phyloP scores from a whole-genome alignment of 345 rosid species.

The Abelmoschus esculentus region DNA sequence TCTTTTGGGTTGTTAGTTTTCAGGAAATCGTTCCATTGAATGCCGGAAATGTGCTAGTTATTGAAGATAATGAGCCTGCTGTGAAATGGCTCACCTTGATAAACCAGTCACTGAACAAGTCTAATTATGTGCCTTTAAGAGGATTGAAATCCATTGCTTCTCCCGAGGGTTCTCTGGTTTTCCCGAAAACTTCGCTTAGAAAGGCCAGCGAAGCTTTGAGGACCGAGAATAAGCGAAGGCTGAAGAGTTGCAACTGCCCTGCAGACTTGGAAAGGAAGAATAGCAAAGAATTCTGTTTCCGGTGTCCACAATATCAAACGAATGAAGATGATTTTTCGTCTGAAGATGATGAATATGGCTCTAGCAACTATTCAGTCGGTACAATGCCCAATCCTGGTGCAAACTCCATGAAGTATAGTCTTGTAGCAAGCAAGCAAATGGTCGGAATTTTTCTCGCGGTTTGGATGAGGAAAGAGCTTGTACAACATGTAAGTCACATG shows the following conservation, averaged over 20 bases:
- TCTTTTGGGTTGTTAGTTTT: slow-evolving; percentile 38
- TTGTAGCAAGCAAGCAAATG: slow-evolving; percentile 86
- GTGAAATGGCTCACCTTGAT: slow-evolving; percentile 77
- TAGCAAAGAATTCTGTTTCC: slow-evolving; percentile 59
- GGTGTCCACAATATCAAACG: slow-evolving; percentile 46
- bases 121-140: slow-evolving; percentile 18
- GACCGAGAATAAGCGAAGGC: slow-evolving; percentile 56
- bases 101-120: slow-evolving; percentile 66
- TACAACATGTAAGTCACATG: slow-evolving; percentile 66
- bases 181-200: slow-evolving; percentile 63
- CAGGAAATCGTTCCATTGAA: slow-evolving; percentile 99
- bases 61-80: slow-evolving; percentile 91
- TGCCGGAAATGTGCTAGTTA: slow-evolving; percentile 92
- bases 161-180: slow-evolving; percentile 47
- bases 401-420: slow-evolving; percentile 56
- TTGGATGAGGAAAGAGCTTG: slow-evolving; percentile 85
- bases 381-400: slow-evolving; percentile 22
- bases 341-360: slow-evolving; percentile 59
- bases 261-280: slow-evolving; percentile 46
- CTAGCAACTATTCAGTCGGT: slow-evolving; percentile 22
- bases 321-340: slow-evolving; percentile 49
- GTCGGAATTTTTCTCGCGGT: slow-evolving; percentile 87
- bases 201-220: slow-evolving; percentile 73
- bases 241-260: slow-evolving; percentile 76
- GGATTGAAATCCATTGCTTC: slow-evolving; percentile 25